Evolutionary conservation across 257 asterid genomes (phyloP).

Genomic region (Gynochthodes officinalis): DNA sequence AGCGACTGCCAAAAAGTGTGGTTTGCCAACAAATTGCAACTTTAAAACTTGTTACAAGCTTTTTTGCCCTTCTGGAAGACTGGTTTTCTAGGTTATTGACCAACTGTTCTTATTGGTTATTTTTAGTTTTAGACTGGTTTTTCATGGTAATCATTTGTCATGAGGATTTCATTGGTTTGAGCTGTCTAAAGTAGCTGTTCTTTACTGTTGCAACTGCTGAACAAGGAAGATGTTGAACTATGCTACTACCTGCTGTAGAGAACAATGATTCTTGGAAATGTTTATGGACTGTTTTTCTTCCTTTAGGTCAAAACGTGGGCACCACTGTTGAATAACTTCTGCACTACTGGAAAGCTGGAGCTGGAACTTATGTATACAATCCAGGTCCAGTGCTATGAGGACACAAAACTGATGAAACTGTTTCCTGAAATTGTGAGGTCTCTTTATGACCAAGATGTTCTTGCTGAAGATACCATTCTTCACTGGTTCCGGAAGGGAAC

Average conservation of each 20-base stretch:
- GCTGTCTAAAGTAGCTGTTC: background rate
- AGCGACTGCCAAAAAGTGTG: no score
- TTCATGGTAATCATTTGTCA: background rate
- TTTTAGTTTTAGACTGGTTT: background rate
- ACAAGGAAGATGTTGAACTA: background rate
- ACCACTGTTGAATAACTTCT: constrained; percentile 66
- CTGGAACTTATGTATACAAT: constrained; percentile 92
- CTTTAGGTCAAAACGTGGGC: constrained; percentile 92
- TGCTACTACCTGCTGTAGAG: background rate
- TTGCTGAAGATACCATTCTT: constrained; percentile 92
- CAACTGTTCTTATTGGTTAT: background rate
- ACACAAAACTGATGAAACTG: constrained; percentile 90
- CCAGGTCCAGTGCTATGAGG: constrained; percentile 96
- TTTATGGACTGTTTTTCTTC: background rate
- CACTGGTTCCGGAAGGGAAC: constrained; percentile 98
- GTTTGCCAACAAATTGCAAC: background rate
- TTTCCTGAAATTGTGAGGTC: constrained; percentile 94
- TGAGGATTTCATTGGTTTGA: background rate
- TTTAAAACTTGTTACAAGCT: no score
- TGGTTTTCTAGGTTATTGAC: no score
- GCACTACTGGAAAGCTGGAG: constrained; percentile 83
- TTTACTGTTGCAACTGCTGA: background rate
- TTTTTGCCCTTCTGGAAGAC: no score
- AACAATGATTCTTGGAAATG: background rate
- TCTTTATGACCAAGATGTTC: constrained; percentile 90